Base-by-base conservation (phyloP, 441 rosid genomes). In the Raphanus hybrid region DNA sequence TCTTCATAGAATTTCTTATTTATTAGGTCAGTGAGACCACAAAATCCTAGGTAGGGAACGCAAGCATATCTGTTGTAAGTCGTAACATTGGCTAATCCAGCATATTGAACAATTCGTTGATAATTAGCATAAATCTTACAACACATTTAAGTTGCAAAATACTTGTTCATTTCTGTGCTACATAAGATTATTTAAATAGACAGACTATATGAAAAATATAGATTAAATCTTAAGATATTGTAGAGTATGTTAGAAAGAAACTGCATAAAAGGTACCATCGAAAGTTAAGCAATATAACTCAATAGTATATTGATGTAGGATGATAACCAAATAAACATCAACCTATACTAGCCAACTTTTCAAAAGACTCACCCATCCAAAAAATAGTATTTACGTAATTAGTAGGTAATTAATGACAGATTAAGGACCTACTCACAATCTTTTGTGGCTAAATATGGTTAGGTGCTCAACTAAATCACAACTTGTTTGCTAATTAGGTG, bases 371-470 rank as follows among this genome's bases (percentile, higher is more conserved):
- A 60, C 16, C 10, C 9, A 59, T 26, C 64, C 15, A 23, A 27
- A 16, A 65, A 48, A 1, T 27, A 48, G 45, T 12, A 70, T 41
- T 1, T 16, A 55, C 61, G 45, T 54, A 54, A 54, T 27, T 1
- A 64, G 71, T 70, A 70, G 75, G 75, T 77, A n/a, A 12, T 27
- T 8, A 64, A 55, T 55, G 75, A 64, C 67, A 70, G 7, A 69
- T 26, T 76, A 37, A 69, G 34, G 27, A 68, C 73, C 50, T 48
- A 75, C 60, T 55, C 11, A 65, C 37, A n/a, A 32, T 7, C 26
- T 57, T 57, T 14, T 16, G 58, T 16, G 10, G 4, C 23, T 67
- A 54, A 15, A 67, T 48, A 27, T 8, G 71, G 60, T 29, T 68
- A 68, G 71, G 61, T 68, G 71, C 52, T 68, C 52, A 45, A 45